Conservation (phyloP, 768 basidiomycete genomes). For the Chlorophyllum brunneum region DNA sequence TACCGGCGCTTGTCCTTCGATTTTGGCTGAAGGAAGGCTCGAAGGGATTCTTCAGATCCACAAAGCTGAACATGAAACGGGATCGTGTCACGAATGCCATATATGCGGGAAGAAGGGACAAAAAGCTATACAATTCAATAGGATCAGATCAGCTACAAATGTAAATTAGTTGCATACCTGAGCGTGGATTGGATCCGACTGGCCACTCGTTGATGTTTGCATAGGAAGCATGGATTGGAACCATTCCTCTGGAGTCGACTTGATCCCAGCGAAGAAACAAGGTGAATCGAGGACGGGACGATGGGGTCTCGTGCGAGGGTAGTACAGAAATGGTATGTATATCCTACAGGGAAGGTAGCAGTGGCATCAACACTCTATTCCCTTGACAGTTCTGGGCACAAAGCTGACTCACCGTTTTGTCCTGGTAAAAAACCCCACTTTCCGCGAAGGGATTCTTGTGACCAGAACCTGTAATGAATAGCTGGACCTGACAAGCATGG, state of each 20-base stretch:
- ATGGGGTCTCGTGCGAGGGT: slow-evolving; percentile 51
- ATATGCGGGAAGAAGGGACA: slow-evolving; percentile 53
- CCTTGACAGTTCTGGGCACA: not conserved
- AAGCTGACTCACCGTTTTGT: slow-evolving; percentile 38
- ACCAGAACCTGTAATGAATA: slow-evolving; percentile 46
- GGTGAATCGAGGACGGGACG: slow-evolving; percentile 46
- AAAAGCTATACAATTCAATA: slow-evolving; percentile 41
- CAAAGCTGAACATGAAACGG: slow-evolving; percentile 65
- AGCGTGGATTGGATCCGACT: slow-evolving; percentile 38
- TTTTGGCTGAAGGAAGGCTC: slow-evolving; percentile 36
- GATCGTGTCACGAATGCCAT: slow-evolving; percentile 50
- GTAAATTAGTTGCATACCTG: slow-evolving; percentile 38
- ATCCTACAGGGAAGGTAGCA: slow-evolving; percentile 30
- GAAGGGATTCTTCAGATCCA: slow-evolving; percentile 41
- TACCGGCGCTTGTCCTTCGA: slow-evolving; percentile 15
- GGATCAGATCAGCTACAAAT: not conserved
- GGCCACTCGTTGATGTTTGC: slow-evolving; percentile 29
- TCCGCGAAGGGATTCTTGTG: slow-evolving; percentile 32
- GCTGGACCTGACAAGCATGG: slow-evolving; percentile 33
- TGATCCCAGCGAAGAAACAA: slow-evolving; percentile 54
- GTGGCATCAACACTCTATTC: not conserved
- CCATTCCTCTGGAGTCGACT: slow-evolving; percentile 67
- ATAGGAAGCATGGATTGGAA: slow-evolving; percentile 43
- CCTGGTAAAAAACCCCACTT: slow-evolving; percentile 41
- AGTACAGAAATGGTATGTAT: slow-evolving; percentile 45